These are phyloP conservation scores for Gaertneriomyces semiglobifer DNA, from an alignment of 192 early-diverging fungal species.

Conservation along the genomic window DNA sequence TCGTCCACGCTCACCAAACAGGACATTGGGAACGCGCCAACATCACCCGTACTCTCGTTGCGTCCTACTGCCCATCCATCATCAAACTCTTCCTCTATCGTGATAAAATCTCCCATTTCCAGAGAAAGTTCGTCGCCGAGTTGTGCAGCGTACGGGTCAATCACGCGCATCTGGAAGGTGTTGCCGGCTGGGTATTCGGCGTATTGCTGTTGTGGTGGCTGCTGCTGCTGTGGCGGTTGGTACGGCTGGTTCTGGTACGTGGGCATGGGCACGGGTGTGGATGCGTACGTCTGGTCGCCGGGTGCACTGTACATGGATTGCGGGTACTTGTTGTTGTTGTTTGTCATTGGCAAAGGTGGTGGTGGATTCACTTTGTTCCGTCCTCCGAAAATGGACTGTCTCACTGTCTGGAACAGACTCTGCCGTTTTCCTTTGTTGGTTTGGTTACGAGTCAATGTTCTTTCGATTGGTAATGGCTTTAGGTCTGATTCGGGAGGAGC, in stretches of 20 bases:
- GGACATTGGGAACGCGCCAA: slow-evolving; percentile 34
- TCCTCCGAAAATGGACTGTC: slow-evolving; percentile 21
- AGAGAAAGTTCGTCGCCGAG: slow-evolving; percentile 29
- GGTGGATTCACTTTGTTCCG: neutral
- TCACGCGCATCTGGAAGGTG: slow-evolving; percentile 19
- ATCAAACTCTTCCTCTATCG: slow-evolving; percentile 29
- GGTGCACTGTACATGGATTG: slow-evolving; percentile 16
- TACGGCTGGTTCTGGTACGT: neutral
- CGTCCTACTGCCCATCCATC: slow-evolving; percentile 36
- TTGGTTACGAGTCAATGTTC: slow-evolving; percentile 8
- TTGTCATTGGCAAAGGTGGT: neutral
- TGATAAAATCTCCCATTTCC: slow-evolving; percentile 25
- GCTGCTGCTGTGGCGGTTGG: neutral
- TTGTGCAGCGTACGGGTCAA: slow-evolving; percentile 18
- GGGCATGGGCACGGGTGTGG: neutral
- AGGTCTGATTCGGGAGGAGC: slow-evolving; percentile 21
- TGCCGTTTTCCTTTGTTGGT: neutral
- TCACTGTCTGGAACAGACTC: slow-evolving; percentile 10
- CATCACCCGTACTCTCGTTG: slow-evolving; percentile 31
- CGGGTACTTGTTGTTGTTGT: neutral
- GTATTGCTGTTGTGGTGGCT: neutral
- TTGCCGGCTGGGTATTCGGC: neutral
- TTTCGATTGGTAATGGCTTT: slow-evolving; percentile 6
- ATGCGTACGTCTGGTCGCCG: neutral
- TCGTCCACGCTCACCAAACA: slow-evolving; percentile 29